These are phyloP conservation scores for Emergomyces pasteurianus DNA, from an alignment of 2,329 filamentous ascomycete species.

Conservation along the genomic window DNA sequence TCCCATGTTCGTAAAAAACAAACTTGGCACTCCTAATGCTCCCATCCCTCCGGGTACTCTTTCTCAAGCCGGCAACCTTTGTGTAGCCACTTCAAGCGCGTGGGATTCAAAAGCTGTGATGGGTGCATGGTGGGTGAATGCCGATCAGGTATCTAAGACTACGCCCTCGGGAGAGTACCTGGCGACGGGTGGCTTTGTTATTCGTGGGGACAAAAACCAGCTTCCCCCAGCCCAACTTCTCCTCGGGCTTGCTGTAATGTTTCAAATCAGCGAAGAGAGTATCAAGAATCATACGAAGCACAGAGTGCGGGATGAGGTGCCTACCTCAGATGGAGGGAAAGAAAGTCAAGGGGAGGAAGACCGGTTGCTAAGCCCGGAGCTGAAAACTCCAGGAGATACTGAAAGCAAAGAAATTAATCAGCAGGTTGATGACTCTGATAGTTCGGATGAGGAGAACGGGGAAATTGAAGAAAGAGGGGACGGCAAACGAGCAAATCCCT, in stretches of 20 bases:
- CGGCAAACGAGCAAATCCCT: neutral
- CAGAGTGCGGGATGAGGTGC: conserved; percentile 36
- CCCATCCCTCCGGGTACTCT: conserved; percentile 86
- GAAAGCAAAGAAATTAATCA: conserved; percentile 10
- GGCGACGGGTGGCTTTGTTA: conserved; percentile 62
- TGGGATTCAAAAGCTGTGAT: conserved; percentile 97
- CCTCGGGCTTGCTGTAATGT: conserved; percentile 78
- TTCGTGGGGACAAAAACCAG: conserved; percentile 82
- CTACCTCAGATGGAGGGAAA: conserved; percentile 13
- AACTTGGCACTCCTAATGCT: conserved; percentile 60
- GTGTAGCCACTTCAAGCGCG: conserved; percentile 73
- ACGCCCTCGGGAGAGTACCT: conserved; percentile 70
- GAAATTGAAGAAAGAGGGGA: conserved; percentile 21
- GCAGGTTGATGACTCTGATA: conserved; percentile 19
- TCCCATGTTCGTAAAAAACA: conserved; percentile 85
- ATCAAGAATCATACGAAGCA: conserved; percentile 70
- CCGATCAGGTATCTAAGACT: conserved; percentile 81
- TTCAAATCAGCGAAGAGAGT: conserved; percentile 80
- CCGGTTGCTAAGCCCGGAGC: conserved; percentile 14
- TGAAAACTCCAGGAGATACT: neutral
- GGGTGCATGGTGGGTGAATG: conserved; percentile 90
- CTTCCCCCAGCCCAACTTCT: conserved; percentile 77
- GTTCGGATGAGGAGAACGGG: conserved; percentile 31
- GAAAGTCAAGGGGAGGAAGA: conserved; percentile 15
- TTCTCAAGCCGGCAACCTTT: conserved; percentile 75